phyloP scores from a whole-genome alignment of 805 yeast species.

The Scheffersomyces stipitis region DNA sequence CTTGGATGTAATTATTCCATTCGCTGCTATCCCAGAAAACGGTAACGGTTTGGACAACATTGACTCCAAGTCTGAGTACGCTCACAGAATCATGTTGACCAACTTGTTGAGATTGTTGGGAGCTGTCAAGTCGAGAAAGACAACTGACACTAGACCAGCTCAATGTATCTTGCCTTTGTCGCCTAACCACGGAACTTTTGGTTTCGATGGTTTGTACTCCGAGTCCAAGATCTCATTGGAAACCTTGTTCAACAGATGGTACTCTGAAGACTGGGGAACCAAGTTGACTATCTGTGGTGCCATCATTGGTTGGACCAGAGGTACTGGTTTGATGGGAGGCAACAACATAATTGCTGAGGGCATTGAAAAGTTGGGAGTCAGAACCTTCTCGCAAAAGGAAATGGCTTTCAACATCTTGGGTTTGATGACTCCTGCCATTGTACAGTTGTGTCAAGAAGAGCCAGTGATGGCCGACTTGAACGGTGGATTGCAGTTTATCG shows the following conservation, averaged over 20 bases:
- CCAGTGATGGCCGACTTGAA: conserved; percentile 98
- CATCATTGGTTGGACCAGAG: conserved; percentile 99
- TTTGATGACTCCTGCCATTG: conserved; percentile 82
- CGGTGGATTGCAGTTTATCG: conserved; percentile 96
- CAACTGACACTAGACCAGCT: conserved; percentile 93
- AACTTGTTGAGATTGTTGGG: conserved; percentile 92
- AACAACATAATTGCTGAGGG: conserved; percentile 98
- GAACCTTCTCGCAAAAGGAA: conserved; percentile 98
- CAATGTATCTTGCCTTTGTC: conserved; percentile 95
- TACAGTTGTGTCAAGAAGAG: conserved; percentile 82
- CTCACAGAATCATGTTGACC: conserved; percentile 98
- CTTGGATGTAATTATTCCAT: conserved; percentile 92
- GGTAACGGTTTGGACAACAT: conserved; percentile 93
- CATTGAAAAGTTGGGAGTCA: conserved; percentile 90
- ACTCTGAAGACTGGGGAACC: conserved; percentile 94
- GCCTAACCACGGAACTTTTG: conserved; percentile 99
- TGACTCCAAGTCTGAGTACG: conserved; percentile 94
- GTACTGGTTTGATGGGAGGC: conserved; percentile 98
- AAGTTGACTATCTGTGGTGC: conserved; percentile 98
- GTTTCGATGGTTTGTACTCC: conserved; percentile 96
- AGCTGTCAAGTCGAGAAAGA: conserved; percentile 80
- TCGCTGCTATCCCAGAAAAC: conserved; percentile 98
- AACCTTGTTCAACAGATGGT: conserved; percentile 98
- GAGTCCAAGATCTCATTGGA: conserved; percentile 95
- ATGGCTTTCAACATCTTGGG: conserved; percentile 99